Base-by-base conservation (phyloP, 106 monocot species). In the Allium sativum region DNA sequence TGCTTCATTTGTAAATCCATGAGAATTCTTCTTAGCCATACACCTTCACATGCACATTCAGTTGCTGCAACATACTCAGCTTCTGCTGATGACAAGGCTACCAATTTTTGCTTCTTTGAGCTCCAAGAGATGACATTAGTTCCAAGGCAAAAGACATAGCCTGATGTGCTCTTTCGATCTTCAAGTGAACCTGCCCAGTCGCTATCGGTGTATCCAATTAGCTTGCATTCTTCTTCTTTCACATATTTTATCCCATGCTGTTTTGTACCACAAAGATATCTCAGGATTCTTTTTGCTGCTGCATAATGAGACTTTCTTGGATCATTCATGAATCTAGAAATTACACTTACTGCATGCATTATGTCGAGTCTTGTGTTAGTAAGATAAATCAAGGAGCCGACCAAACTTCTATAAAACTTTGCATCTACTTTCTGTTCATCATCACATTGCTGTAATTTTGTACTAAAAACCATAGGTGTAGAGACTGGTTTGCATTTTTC, bases 151-250 rank as follows among this genome's bases (percentile, higher is more conserved):
- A n/a, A n/a, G n/a, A n/a, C n/a, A n/a, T n/a, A n/a, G n/a, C n/a
- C n/a, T n/a, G n/a, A n/a, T n/a, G n/a, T n/a, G n/a, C n/a, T n/a
- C n/a, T n/a, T n/a, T 21, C 15, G 42, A 50, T 52, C 64, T 48
- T 65, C 64, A 45, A 65, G 12, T 7, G n/a, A 2, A 12, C 64
- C 47, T 18, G 48, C 64, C 64, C 64, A 65, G 52, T 65, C 48
- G 40, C 64, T 65, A 48, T 65, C 47, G 13, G 48, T 18, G 13
- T 21, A 65, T 9, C 46, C 64, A 18, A 65, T n/a, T 1, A 65
- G 15, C 50, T 65, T 45, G 12, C 10, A 9, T 14, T 20, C 18
- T 21, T 9, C 6, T 48, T 48, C 40, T 20, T 17, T 21, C 20
- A 18, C 10, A 9, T 22, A 48, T 8, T 20, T 48, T 18, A 65